phyloP scores from a whole-genome alignment of 2,329 filamentous ascomycete species.

The Cercospora janseana region DNA sequence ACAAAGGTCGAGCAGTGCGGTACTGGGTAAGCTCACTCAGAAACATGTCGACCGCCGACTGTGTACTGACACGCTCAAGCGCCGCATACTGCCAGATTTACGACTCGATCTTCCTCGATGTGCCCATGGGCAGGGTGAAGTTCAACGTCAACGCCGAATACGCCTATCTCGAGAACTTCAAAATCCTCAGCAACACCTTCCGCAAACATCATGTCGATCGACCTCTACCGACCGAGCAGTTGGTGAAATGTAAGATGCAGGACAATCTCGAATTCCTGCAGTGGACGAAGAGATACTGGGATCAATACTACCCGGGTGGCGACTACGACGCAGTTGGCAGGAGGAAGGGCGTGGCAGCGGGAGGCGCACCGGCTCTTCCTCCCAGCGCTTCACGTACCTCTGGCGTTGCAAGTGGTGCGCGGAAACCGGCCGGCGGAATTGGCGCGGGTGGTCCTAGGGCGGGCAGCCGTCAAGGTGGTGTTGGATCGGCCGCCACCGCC shows the following conservation, averaged over 20 bases:
- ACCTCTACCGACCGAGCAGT: constrained; percentile 79
- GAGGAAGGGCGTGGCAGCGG: constrained; percentile 69
- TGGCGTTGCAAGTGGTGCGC: constrained; percentile 52
- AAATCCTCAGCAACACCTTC: constrained; percentile 88
- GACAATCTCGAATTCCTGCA: constrained; percentile 99
- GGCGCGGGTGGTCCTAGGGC: constrained; percentile 49
- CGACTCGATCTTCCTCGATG: constrained; percentile 94
- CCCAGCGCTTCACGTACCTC: constrained; percentile 30
- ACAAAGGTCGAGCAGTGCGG: constrained; percentile 99
- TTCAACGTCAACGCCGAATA: constrained; percentile 98
- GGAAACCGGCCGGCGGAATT: constrained; percentile 51
- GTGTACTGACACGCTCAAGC: constrained; percentile 49
- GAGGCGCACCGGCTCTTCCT: constrained; percentile 43
- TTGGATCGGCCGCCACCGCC: constrained; percentile 56
- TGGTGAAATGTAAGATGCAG: constrained; percentile 99
- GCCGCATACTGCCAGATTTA: constrained; percentile 96
- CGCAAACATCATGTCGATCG: constrained; percentile 84
- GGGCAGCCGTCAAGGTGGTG: constrained; percentile 45
- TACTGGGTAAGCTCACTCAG: constrained; percentile 69
- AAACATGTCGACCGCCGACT: constrained; percentile 6
- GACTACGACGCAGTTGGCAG: constrained; percentile 90
- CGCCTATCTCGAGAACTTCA: constrained; percentile 97
- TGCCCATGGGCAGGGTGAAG: constrained; percentile 94
- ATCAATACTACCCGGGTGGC: constrained; percentile 94
- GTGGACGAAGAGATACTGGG: constrained; percentile 96